Conservation (phyloP, 768 basidiomycete genomes). For the Rhizopogon rudus region DNA sequence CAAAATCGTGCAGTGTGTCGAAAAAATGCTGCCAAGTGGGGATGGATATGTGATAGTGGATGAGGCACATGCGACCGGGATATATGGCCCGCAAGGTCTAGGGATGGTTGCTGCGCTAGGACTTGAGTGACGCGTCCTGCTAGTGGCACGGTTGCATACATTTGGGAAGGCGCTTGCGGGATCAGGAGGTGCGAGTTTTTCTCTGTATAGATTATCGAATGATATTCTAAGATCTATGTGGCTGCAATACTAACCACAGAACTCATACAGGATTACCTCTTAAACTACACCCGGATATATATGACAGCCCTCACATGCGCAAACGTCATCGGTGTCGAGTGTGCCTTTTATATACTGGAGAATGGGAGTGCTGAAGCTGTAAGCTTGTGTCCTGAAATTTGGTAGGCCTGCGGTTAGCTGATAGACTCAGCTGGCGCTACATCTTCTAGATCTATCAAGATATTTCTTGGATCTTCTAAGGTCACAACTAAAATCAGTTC, state of each 20-base stretch:
- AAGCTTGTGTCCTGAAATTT: not conserved
- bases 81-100: conserved; percentile 76
- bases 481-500: conserved; percentile 24
- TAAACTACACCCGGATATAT: conserved; percentile 94
- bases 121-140: conserved; percentile 66
- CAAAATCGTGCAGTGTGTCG: conserved; percentile 59
- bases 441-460: conserved; percentile 14
- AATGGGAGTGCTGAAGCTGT: conserved; percentile 59
- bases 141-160: conserved; percentile 78
- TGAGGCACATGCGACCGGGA: conserved; percentile 90
- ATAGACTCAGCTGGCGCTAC: conserved; percentile 28
- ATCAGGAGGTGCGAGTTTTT: conserved; percentile 67
- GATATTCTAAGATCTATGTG: conserved; percentile 14
- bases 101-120: conserved; percentile 72
- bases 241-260: conserved; percentile 75
- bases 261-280: conserved; percentile 73
- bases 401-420: conserved; percentile 18
- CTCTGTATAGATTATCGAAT: not conserved
- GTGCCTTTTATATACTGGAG: conserved; percentile 75
- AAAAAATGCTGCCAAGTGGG: conserved; percentile 52
- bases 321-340: conserved; percentile 70
- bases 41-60: conserved; percentile 81
- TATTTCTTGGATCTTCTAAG: conserved; percentile 31
- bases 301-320: conserved; percentile 81
- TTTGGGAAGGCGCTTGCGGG: conserved; percentile 90